Evolutionary conservation across 1,284 basidiomycete genomes (phyloP).

Genomic region (Porodaedalea pini): DNA sequence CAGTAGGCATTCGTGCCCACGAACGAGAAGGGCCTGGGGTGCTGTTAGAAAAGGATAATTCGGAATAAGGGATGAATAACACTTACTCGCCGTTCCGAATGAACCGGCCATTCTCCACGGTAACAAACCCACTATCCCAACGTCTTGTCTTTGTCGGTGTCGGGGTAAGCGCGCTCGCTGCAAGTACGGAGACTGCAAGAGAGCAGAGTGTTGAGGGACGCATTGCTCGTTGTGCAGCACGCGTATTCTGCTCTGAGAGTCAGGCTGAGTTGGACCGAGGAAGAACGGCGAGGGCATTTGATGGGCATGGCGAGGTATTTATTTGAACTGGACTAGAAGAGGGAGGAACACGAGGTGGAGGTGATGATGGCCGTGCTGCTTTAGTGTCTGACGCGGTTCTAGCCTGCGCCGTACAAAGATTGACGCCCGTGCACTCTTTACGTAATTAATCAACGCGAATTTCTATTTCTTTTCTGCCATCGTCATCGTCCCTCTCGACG

Average conservation of each 20-base stretch:
- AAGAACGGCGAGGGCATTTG: neutral
- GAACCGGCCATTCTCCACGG: conserved; percentile 41
- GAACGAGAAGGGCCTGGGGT: conserved; percentile 46
- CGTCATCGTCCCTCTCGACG: neutral
- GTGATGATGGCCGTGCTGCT: conserved; percentile 3
- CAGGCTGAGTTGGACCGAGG: neutral
- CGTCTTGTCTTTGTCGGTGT: conserved; percentile 23
- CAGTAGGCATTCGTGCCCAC: conserved; percentile 63
- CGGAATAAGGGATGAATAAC: conserved; percentile 12
- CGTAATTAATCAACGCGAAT: neutral
- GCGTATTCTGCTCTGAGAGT: neutral
- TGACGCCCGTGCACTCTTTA: neutral
- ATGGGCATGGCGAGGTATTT: neutral
- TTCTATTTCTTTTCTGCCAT: neutral
- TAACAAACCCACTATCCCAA: conserved; percentile 37
- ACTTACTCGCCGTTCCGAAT: conserved; percentile 46
- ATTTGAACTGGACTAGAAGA: neutral
- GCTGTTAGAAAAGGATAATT: conserved; percentile 6
- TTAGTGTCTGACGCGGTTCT: neutral
- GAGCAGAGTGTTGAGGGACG: conserved; percentile 1
- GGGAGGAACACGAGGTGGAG: neutral
- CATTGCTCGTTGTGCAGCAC: neutral
- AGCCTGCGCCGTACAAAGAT: neutral
- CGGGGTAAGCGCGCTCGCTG: conserved; percentile 17
- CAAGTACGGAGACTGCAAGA: neutral